Conservation (phyloP, 352 stramenopile species). For the Phytopythium vexans region DNA sequence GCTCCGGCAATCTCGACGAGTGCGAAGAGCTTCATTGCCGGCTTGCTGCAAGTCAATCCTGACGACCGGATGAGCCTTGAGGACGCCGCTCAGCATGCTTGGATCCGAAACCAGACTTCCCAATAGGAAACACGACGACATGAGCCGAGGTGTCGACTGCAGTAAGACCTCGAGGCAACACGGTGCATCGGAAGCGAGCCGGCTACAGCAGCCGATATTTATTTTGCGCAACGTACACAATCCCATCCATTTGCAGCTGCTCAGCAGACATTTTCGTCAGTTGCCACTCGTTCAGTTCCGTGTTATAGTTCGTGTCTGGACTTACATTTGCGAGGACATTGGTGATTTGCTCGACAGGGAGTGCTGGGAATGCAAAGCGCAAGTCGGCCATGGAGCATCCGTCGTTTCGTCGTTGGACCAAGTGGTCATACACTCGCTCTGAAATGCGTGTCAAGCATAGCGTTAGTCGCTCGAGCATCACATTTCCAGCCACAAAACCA, state of each 20-base stretch:
- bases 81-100: conserved; percentile 52
- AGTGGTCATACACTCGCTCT: conserved; percentile 44
- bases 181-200: not conserved
- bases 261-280: not conserved
- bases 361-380: conserved; percentile 48
- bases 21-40: conserved; percentile 63
- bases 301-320: not conserved
- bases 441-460: not conserved
- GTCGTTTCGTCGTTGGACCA: conserved; percentile 23
- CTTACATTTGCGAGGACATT: conserved; percentile 58
- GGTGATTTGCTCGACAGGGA: conserved; percentile 46
- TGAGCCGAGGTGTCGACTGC: no score
- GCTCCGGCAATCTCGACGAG: conserved; percentile 40
- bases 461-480: not conserved
- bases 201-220: conserved; percentile 55
- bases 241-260: conserved; percentile 66
- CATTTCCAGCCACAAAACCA: conserved; percentile 1
- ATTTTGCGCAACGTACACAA: conserved; percentile 50
- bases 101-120: conserved; percentile 39
- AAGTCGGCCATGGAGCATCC: conserved; percentile 52
- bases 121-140: conserved; percentile 16
- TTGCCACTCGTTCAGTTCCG: not conserved
- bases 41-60: conserved; percentile 52
- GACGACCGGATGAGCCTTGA: conserved; percentile 57
- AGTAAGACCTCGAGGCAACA: not conserved